Base-by-base conservation (phyloP, 768 basidiomycete genomes). In the Coprinellus aureogranulatus region DNA sequence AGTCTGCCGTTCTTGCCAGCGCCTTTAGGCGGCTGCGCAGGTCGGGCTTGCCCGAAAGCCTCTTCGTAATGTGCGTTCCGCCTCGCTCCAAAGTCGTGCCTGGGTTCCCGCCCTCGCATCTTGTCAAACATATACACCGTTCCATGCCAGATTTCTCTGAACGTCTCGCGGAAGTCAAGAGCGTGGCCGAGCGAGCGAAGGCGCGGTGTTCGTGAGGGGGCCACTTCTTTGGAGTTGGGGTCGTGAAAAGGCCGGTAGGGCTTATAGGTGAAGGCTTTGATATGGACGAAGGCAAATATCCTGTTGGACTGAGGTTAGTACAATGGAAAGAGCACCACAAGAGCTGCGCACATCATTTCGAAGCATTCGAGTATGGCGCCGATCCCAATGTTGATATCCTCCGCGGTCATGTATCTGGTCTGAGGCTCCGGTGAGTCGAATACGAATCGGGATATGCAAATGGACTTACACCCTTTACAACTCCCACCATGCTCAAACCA, bases 331-430 rank as follows among this genome's bases (percentile, higher is more conserved):
- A n/a, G n/a, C n/a, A n/a, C n/a, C n/a, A n/a, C n/a, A n/a, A n/a
- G n/a, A n/a, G n/a, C n/a, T 1, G 74, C 84, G 20, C 65, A 86
- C 86, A 81, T 82, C 89, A 92, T 90, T 70, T 90, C 89, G 60
- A 88, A 79, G 0, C 86, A 87, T 63, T 89, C 84, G 2, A 87
- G 64, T 11, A 91, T 70, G 0, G 88, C 87, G 16, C 82, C 80
- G 41, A 89, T 81, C 3, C 87, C 89, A 26, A 87, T 85, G 62
- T 86, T 84, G 61, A 90, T 85, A 63, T 89, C 86, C 8, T 82
- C 82, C 3, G 86, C 84, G 1, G 88, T 87, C 88, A 88, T 89
- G 65, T 84, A 86, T 53, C 74, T 74, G 1, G 84, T 83, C 85
- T 86, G 45, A 49, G 40, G n/a, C 20, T 46, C 34, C 34, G 34